These are phyloP conservation scores for Chalaropsis thielavioides DNA, from an alignment of 2,329 filamentous ascomycete species.

Conservation along the genomic window DNA sequence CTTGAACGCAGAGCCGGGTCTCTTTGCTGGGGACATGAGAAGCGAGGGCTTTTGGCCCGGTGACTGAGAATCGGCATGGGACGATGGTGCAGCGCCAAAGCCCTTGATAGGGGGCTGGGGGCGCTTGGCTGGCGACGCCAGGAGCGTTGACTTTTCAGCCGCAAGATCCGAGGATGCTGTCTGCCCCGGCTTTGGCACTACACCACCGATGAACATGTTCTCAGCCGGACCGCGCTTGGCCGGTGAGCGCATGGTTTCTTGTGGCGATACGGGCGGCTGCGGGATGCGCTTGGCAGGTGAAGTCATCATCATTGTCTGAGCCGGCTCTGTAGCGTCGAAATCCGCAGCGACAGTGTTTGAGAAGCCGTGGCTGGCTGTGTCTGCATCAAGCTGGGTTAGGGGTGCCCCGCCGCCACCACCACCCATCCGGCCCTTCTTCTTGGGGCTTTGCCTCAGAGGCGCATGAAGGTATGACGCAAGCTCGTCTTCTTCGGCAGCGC, in stretches of 20 bases:
- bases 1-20: constrained; percentile 20
- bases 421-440: constrained; percentile 28
- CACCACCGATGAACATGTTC: constrained; percentile 19
- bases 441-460: constrained; percentile 40
- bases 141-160: constrained; percentile 28
- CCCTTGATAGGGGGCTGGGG: constrained; percentile 32
- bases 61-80: constrained; percentile 18
- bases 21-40: constrained; percentile 39
- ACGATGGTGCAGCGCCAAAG: constrained; percentile 22
- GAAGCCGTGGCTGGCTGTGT: not conserved
- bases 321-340: not conserved
- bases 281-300: constrained; percentile 41
- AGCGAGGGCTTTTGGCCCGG: constrained; percentile 32
- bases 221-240: constrained; percentile 37
- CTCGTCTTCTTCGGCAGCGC: constrained; percentile 32
- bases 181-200: constrained; percentile 20
- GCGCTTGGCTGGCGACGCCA: constrained; percentile 39
- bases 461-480: constrained; percentile 38
- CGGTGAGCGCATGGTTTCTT: constrained; percentile 41
- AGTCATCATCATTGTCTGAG: constrained; percentile 27
- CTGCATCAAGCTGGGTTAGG: not conserved
- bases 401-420: not conserved
- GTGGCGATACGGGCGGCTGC: constrained; percentile 34
- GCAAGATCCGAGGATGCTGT: constrained; percentile 19
- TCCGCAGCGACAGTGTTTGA: not conserved